A percentile compares a stretch with the other conserved stretches of the same genome.
Conservation (phyloP, 2,329 filamentous ascomycete species). For the Aspergillus sojae region DNA sequence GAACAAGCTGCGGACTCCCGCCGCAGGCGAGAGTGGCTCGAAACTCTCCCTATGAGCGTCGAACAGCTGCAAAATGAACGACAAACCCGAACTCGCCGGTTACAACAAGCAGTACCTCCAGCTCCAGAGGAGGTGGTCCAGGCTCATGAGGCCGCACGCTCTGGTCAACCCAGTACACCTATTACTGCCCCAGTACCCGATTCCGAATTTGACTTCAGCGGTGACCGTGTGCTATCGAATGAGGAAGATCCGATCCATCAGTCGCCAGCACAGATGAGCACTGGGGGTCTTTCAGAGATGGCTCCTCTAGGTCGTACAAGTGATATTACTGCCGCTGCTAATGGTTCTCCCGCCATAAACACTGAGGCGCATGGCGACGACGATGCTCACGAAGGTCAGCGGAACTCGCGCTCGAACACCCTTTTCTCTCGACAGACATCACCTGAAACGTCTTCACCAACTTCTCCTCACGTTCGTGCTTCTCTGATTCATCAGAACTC, state of each 20-base stretch:
- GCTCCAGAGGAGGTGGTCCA: constrained; percentile 21
- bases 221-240: constrained; percentile 28
- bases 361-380: constrained; percentile 17
- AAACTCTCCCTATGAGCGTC: constrained; percentile 33
- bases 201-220: constrained; percentile 22
- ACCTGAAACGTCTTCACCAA: constrained; percentile 43
- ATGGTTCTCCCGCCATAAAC: constrained; percentile 1
- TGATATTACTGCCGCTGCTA: constrained; percentile 18
- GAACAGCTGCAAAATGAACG: constrained; percentile 36
- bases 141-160: constrained; percentile 12
- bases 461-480: constrained; percentile 45
- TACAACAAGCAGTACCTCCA: constrained; percentile 16
- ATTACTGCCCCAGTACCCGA: constrained; percentile 16
- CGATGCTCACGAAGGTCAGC: constrained; percentile 20
- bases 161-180: constrained; percentile 12
- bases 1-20: constrained; percentile 19
- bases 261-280: constrained; percentile 42
- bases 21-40: constrained; percentile 28
- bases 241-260: constrained; percentile 43
- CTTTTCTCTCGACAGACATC: constrained; percentile 44
- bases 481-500: constrained; percentile 47
- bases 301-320: constrained; percentile 28
- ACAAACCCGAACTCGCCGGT: constrained; percentile 20
- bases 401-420: constrained; percentile 42
- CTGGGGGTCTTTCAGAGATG: constrained; percentile 34